phyloP scores from a whole-genome alignment of 495 filamentous ascomycete genomes.

The Hyaloscypha bicolor region DNA sequence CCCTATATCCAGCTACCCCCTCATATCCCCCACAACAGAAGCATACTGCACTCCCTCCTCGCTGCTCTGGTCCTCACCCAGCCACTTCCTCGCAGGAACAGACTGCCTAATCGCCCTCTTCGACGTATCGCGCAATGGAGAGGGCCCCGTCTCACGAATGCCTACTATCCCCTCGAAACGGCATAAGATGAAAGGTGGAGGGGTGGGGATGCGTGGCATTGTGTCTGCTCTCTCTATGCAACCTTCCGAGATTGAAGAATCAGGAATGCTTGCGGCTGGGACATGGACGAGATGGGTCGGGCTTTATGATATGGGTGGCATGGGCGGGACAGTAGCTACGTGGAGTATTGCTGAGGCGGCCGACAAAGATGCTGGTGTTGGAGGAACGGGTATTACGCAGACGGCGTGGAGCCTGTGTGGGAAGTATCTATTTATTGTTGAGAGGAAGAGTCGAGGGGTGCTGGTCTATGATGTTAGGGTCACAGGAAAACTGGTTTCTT shows the following conservation, averaged over 20 bases:
- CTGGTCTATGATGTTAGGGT: constrained; percentile 85
- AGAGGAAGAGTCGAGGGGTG: constrained; percentile 74
- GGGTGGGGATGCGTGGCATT: constrained; percentile 82
- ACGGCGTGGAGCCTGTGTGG: constrained; percentile 82
- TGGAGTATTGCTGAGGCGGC: constrained; percentile 56
- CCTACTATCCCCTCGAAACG: constrained; percentile 77
- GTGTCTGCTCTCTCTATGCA: constrained; percentile 64
- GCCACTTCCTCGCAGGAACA: constrained; percentile 71
- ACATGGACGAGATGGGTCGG: constrained; percentile 78
- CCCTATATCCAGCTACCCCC: constrained; percentile 61
- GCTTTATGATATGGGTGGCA: constrained; percentile 70
- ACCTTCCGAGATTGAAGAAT: constrained; percentile 40
- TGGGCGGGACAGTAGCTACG: constrained; percentile 66
- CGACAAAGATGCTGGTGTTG: constrained; percentile 40
- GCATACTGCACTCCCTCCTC: constrained; percentile 74
- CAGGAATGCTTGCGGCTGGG: constrained; percentile 73
- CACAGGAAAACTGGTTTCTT: constrained; percentile 66
- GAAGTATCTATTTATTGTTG: constrained; percentile 84
- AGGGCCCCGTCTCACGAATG: constrained; percentile 61
- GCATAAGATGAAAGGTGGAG: constrained; percentile 68
- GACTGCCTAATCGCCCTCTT: constrained; percentile 76
- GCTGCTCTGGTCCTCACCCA: constrained; percentile 67
- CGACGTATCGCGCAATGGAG: constrained; percentile 68
- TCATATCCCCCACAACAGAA: constrained; percentile 77
- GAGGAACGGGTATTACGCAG: constrained; percentile 73